Percentiles rank a stretch among this genome's conserved stretches.
These are phyloP conservation scores for Medicago lupulina DNA, from an alignment of 306 rosid genomes.

Conservation along the genomic window DNA sequence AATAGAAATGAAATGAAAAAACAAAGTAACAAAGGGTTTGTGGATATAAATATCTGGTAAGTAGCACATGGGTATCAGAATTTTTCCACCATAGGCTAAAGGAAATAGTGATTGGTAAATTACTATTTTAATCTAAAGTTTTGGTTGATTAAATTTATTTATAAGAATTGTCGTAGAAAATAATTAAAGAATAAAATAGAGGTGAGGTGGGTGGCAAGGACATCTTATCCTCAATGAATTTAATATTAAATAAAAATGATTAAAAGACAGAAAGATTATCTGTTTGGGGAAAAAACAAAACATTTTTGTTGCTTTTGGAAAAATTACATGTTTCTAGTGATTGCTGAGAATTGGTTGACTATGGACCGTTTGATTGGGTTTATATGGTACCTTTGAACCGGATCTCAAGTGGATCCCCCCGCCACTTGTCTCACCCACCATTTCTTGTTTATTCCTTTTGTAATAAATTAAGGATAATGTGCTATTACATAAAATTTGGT, in stretches of 20 bases:
- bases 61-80: constrained; percentile 62
- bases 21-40: constrained; percentile 14
- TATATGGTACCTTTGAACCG: neutral
- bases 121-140: constrained; percentile 3
- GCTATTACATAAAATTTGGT: too few species aligned
- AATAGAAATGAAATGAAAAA: constrained; percentile 25
- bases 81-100: constrained; percentile 42
- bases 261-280: constrained; percentile 47
- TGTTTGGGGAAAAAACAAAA: constrained; percentile 5
- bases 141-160: constrained; percentile 5
- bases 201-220: constrained; percentile 20
- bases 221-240: constrained; percentile 57
- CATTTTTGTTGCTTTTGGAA: neutral
- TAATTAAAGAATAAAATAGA: constrained; percentile 40
- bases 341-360: constrained; percentile 14
- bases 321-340: constrained; percentile 13
- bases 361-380: constrained; percentile 37
- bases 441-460: constrained; percentile 36
- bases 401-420: constrained; percentile 33
- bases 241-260: neutral
- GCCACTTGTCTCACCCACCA: constrained; percentile 40
- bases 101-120: neutral
- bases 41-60: constrained; percentile 43
- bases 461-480: too few species aligned
- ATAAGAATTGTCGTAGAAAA: constrained; percentile 3